Base-by-base conservation (phyloP, 331 rosid species). In the Saraca asoca region DNA sequence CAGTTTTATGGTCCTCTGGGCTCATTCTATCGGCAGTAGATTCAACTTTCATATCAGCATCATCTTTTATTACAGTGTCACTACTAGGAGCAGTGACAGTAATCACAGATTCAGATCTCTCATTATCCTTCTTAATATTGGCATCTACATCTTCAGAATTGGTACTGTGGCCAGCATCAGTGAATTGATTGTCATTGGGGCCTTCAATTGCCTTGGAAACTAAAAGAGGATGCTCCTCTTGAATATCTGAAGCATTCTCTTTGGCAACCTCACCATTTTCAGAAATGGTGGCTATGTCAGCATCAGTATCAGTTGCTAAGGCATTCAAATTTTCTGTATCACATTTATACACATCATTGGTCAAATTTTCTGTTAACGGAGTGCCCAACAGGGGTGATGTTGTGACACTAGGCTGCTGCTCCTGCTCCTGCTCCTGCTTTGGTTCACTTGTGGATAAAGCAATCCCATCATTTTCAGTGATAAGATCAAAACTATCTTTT, bases 1-100 rank as follows among this genome's bases (percentile, higher is more conserved):
- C 89, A 33, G 81, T 68, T 76, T 81, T 81, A 35, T 66, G 80
- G 74, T 83, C 95, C 76, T 71, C 78, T 69, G 71, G 84, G 44
- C 78, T 75, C 54, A 53, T 78, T 80, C 67, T 81, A 69, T 75
- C 49, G 62, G 42, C 69, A 39, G 54, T 48, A 45, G 85, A 55
- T 56, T 85, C 85, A 63, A 43, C 62, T 53, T 82, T 80, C 42
- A 56, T 38, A 81, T 78, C 76, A 59, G 79, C 64, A 60, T 77
- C 64, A 60, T 77, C 84, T 64, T 77, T 80, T 37, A 15, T 16
- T 69, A 58, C 76, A 60, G 64, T 43, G 63, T 88, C 85, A 19
- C 51, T 71, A 35, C 71, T 78, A 70, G 74, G 75, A 68, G 66
- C 67, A 46, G 29, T 20, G 34, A 75, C 86, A 18, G 75, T 67